Base-by-base conservation (phyloP, 1,284 basidiomycete species). In the Ganoderma meredithae region DNA sequence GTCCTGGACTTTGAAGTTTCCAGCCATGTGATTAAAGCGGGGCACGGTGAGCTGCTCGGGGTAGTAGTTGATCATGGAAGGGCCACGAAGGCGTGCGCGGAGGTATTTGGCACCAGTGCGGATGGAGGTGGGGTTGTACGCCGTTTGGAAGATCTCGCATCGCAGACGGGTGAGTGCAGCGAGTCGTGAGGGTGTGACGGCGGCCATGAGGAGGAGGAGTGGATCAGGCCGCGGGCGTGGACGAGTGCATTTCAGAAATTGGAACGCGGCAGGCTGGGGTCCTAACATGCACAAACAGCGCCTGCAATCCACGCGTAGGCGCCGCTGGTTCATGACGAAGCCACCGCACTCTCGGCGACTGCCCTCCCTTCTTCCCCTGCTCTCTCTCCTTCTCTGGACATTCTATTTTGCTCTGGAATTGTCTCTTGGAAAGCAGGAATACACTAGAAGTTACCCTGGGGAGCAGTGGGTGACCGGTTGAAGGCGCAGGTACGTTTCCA, bases 41-140 rank as follows among this genome's bases (percentile, higher is more conserved):
- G 86, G 77, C 63, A 93, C 81, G 65, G 87, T 83, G 67, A 92
- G 75, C 31, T 81, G 78, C 36, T 81, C 79, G 0, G 92, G 92
- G 79, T 95, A 95, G 83, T 96, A 97, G 19, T 86, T 81, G 72
- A 90, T 78, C 88, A 96, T 91, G 59, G 91, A 85, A 0, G 93
- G 93, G 0, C 95, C 95, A 1, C 89, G 87, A 43, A 96, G 86
- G 8, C 90, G 85, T 36, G 85, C 83, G 49, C 90, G 88, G 60
- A 96, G 87, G 82, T 96, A 94, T 80, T 96, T 96, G 25, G 93
- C 90, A 41, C 95, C 95, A 0, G 92, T 95, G 33, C 95, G 90
- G 8, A 87, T 78, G 53, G 88, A 88, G 5, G 85, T 86, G 0
- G 94, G 94, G 80, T 96, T 97, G 80, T 92, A 95, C 2, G 91